phyloP scores from a whole-genome alignment of 202 grass and related monocot genomes.

The Alloteropsis angusta region DNA sequence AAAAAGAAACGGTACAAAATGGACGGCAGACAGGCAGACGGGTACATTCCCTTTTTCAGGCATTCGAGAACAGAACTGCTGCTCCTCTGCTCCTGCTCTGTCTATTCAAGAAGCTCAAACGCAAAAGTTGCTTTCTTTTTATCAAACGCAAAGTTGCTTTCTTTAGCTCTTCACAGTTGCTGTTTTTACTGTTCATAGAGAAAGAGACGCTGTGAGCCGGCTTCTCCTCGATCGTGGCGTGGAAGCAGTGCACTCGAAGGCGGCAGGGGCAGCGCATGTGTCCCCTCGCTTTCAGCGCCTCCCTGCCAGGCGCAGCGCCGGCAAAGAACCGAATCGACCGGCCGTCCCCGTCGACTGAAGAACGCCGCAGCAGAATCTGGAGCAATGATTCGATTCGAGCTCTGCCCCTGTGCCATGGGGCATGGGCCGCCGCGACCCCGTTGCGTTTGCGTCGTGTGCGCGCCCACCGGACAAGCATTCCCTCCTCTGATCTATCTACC shows the following conservation, averaged over 20 bases:
- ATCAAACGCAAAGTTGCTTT: background rate
- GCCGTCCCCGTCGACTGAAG: background rate
- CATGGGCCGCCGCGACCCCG: no score
- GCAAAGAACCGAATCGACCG: background rate
- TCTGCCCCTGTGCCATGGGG: background rate
- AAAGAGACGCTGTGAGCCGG: background rate
- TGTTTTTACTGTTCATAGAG: background rate
- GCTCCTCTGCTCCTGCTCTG: background rate
- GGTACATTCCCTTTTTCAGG: background rate
- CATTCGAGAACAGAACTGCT: background rate
- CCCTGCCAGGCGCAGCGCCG: constrained; percentile 3
- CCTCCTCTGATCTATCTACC: background rate
- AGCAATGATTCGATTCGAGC: background rate
- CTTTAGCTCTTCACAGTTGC: background rate
- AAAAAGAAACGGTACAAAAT: background rate
- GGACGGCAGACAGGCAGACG: no score
- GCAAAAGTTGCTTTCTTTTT: background rate
- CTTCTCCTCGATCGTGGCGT: background rate
- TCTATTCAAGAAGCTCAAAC: background rate
- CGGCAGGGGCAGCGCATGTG: background rate
- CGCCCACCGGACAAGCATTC: background rate
- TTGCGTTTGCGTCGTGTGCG: background rate
- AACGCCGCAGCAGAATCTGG: background rate
- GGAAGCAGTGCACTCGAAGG: background rate
- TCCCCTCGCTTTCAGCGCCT: constrained; percentile 16